Evolutionary conservation across 78 protist genomes (phyloP).

Genomic region (Planoprotostelium fungivorum): DNA sequence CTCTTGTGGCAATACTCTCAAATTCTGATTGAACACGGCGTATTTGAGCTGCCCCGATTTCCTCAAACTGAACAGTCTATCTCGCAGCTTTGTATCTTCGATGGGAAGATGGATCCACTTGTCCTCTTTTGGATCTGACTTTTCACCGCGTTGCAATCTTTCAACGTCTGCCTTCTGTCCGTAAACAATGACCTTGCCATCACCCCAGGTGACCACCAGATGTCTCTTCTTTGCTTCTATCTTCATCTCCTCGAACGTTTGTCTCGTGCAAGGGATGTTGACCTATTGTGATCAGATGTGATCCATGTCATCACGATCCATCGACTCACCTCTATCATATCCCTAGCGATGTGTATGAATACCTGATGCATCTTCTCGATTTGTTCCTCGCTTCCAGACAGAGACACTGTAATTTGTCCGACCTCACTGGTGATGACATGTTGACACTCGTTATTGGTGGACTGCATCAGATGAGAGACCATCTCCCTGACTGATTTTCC

Average conservation of each 20-base stretch:
- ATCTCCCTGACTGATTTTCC: too few relatives aligned
- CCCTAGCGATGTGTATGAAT: too few relatives aligned
- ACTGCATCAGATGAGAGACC: too few relatives aligned
- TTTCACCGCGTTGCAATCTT: background rate
- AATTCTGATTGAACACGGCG: background rate
- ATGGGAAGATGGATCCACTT: background rate
- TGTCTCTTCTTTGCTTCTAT: background rate
- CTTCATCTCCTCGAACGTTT: background rate
- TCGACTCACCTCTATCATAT: too few relatives aligned
- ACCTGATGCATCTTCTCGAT: too few relatives aligned
- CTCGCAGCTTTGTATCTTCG: background rate
- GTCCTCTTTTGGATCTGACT: background rate
- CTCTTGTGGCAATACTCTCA: too few relatives aligned
- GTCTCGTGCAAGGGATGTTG: background rate
- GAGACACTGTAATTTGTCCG: too few relatives aligned
- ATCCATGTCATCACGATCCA: too few relatives aligned
- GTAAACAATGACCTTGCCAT: background rate
- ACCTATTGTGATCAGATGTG: background rate
- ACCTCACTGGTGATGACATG: too few relatives aligned
- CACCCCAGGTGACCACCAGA: background rate
- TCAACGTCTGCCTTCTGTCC: background rate
- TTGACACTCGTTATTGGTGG: too few relatives aligned
- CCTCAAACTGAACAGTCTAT: background rate
- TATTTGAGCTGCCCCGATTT: background rate
- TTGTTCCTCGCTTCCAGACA: too few relatives aligned